Evolutionary conservation across 176 grass and related monocot genomes (phyloP), one percentile per base, ranked within the genome.

Genomic region (Oryza meyeriana): DNA sequence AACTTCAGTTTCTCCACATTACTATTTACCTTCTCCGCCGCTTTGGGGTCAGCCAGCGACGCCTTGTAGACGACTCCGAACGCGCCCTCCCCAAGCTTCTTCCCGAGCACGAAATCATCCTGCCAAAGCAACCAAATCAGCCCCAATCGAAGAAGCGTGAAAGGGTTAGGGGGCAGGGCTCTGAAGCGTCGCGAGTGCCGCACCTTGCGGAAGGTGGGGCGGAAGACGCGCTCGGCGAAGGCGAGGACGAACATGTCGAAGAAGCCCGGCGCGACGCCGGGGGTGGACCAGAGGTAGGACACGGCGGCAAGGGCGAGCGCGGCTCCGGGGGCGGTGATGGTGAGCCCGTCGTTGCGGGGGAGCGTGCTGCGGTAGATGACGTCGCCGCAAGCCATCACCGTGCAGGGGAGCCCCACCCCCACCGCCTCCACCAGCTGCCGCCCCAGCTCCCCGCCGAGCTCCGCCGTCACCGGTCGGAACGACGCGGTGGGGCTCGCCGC

Each of bases 361-460:
- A 99, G 93, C 59, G 96, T 99, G 82, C 96, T 99, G 61, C 93
- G 90, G 89, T 99, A 99, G 82, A 99, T 99, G 81, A 95, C 88
- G 86, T 99, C 96, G 36, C 96, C 96, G 84, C 93, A 99, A 40
- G 89, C 69, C 96, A 99, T 99, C 18, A 99, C 96, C 77, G 96
- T 99, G 87, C 96, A 99, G 40, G 96, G 96, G 1, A 99, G 93
- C 64, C 96, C 96, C 45, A 99, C 93, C 27, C 96, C 96, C 14
- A 99, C 96, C 25, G 90, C 96, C 83, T 93, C 82, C 77, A 95
- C 90, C 75, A 95, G 87, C 34, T 95, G 85, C 72, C 80, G 81
- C 72, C 91, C 84, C 44, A 91, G 27, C 72, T 71, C 90, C 64
- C 71, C 84, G 35, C 82, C 71, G 36, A 88, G 75, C 61, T 83